Percentiles rank a stretch among this genome's conserved stretches.
Evolutionary conservation across 208 protist genomes (phyloP).

Genomic region (Crithidia bombi): DNA sequence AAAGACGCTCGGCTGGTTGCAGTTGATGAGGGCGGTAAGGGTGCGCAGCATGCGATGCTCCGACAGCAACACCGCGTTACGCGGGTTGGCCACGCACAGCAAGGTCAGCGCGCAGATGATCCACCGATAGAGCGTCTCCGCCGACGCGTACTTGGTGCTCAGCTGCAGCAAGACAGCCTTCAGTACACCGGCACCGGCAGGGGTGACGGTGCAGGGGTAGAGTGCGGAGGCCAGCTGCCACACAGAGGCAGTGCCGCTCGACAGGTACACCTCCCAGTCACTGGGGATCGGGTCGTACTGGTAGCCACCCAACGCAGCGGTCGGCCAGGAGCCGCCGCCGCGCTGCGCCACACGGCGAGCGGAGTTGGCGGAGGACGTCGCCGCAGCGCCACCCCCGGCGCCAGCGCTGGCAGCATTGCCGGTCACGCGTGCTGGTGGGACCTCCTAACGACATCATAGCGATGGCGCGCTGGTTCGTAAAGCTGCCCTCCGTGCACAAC

Average conservation of each 20-base stretch:
- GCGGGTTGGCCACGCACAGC: constrained; percentile 70
- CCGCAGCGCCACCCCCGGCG: not conserved
- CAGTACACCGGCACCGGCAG: constrained; percentile 45
- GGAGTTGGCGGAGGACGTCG: not conserved
- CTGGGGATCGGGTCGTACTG: constrained; percentile 65
- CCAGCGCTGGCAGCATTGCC: not conserved
- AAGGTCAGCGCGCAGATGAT: constrained; percentile 68
- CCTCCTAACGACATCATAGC: constrained; percentile 26
- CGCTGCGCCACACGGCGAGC: constrained; percentile 7
- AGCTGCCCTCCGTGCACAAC: constrained; percentile 69
- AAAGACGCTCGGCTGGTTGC: constrained; percentile 69
- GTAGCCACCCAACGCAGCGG: constrained; percentile 2
- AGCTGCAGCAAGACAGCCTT: constrained; percentile 57
- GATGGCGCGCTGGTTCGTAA: constrained; percentile 52
- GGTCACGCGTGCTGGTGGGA: too few relatives aligned
- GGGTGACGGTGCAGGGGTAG: constrained; percentile 51
- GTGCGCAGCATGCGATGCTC: constrained; percentile 53
- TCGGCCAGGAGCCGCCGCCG: not conserved
- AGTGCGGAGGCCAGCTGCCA: constrained; percentile 76
- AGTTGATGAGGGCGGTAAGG: constrained; percentile 65
- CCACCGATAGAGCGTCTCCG: constrained; percentile 73
- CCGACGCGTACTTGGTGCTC: constrained; percentile 46
- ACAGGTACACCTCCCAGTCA: constrained; percentile 73
- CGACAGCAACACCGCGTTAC: constrained; percentile 58
- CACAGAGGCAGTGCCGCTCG: constrained; percentile 43